These are phyloP conservation scores for Spongospora subterranea DNA, from an alignment of 208 protist genomes.

Conservation along the genomic window DNA sequence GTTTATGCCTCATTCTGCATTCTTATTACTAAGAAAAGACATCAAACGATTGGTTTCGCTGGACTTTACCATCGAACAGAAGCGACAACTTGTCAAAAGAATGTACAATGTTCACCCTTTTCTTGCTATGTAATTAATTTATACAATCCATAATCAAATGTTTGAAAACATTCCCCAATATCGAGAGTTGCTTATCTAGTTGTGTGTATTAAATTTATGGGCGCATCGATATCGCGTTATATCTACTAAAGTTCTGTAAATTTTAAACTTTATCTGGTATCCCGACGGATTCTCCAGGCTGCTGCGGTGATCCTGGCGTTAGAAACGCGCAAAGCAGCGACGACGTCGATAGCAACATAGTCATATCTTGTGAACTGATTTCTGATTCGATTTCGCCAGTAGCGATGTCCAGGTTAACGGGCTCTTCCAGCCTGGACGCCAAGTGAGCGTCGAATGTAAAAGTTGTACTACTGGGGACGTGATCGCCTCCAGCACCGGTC, in stretches of 20 bases:
- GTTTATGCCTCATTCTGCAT: constrained; percentile 21
- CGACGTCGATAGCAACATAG: not conserved
- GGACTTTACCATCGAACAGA: constrained; percentile 46
- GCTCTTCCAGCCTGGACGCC: constrained; percentile 40
- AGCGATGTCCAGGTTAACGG: constrained; percentile 23
- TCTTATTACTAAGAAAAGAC: constrained; percentile 12
- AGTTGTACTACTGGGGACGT: not conserved
- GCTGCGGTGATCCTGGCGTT: no score
- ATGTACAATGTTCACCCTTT: constrained; percentile 42
- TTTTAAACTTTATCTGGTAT: no score
- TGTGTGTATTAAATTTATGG: no score
- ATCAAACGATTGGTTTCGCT: constrained; percentile 48
- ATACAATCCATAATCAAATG: not conserved
- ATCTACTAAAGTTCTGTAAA: no score
- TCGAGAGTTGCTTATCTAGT: no score
- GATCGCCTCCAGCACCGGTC: not conserved
- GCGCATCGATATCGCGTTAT: no score
- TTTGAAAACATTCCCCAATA: not conserved
- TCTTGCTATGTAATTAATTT: not conserved
- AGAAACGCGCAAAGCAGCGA: no score
- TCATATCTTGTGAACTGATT: not conserved
- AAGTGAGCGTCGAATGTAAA: constrained; percentile 41
- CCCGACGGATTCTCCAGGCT: no score
- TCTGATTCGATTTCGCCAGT: not conserved
- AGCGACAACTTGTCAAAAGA: constrained; percentile 1